Percentiles rank a stretch among this genome's conserved stretches.
These are phyloP conservation scores for Tilletia setariae DNA, from an alignment of 1,284 basidiomycete genomes.

Conservation along the genomic window DNA sequence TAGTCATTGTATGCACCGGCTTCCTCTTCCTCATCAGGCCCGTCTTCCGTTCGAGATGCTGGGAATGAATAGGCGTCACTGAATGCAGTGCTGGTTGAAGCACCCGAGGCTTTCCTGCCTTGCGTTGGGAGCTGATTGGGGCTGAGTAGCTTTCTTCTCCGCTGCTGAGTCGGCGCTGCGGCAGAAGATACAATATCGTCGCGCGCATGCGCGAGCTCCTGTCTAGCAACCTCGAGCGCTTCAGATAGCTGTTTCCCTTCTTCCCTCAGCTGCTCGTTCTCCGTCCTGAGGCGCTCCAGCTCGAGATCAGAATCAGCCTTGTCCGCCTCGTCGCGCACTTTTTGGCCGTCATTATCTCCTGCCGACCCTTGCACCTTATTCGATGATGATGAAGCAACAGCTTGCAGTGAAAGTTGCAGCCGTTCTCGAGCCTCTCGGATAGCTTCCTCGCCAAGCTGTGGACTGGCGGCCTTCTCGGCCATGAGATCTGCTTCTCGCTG, in stretches of 20 bases:
- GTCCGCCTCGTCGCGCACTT: too few relatives aligned
- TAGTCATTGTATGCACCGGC: background rate
- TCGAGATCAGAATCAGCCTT: too few relatives aligned
- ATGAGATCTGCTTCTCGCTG: constrained; percentile 20
- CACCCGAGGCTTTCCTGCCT: constrained; percentile 6
- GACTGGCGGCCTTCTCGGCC: constrained; percentile 10
- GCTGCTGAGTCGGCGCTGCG: too few relatives aligned
- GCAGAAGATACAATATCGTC: too few relatives aligned
- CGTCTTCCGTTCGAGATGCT: background rate
- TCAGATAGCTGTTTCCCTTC: constrained; percentile 31
- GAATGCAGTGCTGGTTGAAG: constrained; percentile 7
- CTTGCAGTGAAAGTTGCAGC: constrained; percentile 26
- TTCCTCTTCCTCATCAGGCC: background rate
- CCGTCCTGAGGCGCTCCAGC: constrained; percentile 22
- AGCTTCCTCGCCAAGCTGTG: constrained; percentile 26
- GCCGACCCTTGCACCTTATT: too few relatives aligned
- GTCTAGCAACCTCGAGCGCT: constrained; percentile 38
- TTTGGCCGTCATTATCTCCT: too few relatives aligned
- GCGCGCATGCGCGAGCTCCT: constrained; percentile 29
- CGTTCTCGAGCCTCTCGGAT: constrained; percentile 27
- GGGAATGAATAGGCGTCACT: constrained; percentile 11
- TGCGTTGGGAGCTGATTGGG: too few relatives aligned
- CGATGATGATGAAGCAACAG: background rate
- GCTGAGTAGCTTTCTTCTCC: too few relatives aligned
- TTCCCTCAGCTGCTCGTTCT: constrained; percentile 34